These are phyloP conservation scores for Novymonas esmeraldas DNA, from an alignment of 208 protist genomes.

Conservation along the genomic window DNA sequence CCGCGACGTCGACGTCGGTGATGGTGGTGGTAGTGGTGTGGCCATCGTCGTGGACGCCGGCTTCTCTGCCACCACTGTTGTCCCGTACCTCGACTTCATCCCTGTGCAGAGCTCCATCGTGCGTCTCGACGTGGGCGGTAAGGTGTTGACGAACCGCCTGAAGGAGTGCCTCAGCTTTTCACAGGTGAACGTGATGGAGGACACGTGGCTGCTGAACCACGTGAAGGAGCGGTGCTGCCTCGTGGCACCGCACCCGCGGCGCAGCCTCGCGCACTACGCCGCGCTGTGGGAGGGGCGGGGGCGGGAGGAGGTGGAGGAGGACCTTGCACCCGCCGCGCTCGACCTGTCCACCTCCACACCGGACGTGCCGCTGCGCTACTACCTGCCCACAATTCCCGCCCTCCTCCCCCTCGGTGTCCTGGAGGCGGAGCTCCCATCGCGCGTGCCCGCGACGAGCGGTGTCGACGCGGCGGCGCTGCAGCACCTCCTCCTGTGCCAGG, in stretches of 20 bases:
- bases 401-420: constrained; percentile 70
- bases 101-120: constrained; percentile 66
- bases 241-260: constrained; percentile 30
- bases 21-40: not conserved
- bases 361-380: constrained; percentile 45
- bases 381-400: constrained; percentile 69
- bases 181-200: constrained; percentile 81
- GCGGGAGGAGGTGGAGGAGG: constrained; percentile 13
- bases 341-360: too few relatives aligned
- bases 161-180: constrained; percentile 80
- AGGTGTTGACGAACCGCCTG: constrained; percentile 79
- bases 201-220: constrained; percentile 85
- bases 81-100: constrained; percentile 75
- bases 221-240: constrained; percentile 76
- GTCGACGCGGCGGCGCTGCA: constrained; percentile 19
- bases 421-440: constrained; percentile 43
- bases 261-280: constrained; percentile 9
- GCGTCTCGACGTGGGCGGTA: constrained; percentile 76
- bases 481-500: constrained; percentile 59
- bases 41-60: constrained; percentile 76
- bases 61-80: constrained; percentile 73
- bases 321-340: not conserved
- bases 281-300: constrained; percentile 7
- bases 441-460: constrained; percentile 27
- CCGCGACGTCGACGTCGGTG: not conserved